Evolutionary conservation across 2,329 filamentous ascomycete species (phyloP).

Genomic region (Neonectria ditissima): DNA sequence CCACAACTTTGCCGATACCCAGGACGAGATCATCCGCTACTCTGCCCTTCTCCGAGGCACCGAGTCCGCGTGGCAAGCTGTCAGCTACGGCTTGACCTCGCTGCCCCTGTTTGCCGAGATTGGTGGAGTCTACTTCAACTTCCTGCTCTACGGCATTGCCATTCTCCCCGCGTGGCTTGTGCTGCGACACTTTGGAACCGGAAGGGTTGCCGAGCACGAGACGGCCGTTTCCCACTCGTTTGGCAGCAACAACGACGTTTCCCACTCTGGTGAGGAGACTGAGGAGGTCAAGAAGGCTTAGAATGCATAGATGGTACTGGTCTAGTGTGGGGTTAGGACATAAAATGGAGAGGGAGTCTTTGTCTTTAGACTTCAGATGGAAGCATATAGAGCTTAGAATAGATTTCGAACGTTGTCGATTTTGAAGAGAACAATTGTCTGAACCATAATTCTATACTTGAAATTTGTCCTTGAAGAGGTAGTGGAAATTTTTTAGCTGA

Average conservation of each 20-base stretch:
- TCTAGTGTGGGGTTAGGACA: neutral
- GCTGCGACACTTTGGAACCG: slow-evolving; percentile 57
- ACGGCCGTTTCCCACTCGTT: slow-evolving; percentile 10
- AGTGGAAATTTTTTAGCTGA: neutral
- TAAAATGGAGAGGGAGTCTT: neutral
- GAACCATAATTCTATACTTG: neutral
- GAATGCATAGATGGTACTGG: neutral
- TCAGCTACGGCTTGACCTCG: slow-evolving; percentile 77
- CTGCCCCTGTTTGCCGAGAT: slow-evolving; percentile 72
- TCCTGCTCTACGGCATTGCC: slow-evolving; percentile 73
- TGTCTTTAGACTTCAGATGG: neutral
- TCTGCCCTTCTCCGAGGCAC: slow-evolving; percentile 76
- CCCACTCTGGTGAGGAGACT: slow-evolving; percentile 38
- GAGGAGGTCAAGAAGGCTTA: slow-evolving; percentile 33
- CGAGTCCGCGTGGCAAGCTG: slow-evolving; percentile 78
- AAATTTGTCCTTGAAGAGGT: neutral
- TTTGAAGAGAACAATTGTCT: neutral
- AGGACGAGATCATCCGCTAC: slow-evolving; percentile 75
- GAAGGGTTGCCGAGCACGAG: slow-evolving; percentile 10
- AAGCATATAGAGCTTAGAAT: neutral
- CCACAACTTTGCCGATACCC: slow-evolving; percentile 69
- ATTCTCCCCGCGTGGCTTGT: slow-evolving; percentile 76
- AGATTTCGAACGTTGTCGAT: neutral
- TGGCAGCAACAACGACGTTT: slow-evolving; percentile 30
- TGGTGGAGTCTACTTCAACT: slow-evolving; percentile 77